phyloP scores from a whole-genome alignment of 148 eudicot species.

The Spergularia marina region DNA sequence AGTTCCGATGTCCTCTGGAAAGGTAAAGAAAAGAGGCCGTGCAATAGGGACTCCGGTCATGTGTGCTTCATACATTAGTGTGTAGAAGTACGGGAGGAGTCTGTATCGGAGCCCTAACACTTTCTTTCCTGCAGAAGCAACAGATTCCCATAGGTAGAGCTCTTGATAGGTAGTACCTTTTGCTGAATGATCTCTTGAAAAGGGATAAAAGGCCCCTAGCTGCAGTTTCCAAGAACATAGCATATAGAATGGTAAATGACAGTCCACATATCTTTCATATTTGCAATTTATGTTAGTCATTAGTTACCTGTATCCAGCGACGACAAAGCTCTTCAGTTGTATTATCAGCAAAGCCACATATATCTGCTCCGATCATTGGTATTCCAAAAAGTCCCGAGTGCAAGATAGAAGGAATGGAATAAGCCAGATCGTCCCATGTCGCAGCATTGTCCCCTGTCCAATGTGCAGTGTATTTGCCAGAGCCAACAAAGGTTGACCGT shows the following conservation, averaged over 20 bases:
- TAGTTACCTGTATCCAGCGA: constrained; percentile 51
- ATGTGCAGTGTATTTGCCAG: constrained; percentile 52
- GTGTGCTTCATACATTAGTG: constrained; percentile 53
- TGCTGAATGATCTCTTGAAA: constrained; percentile 50
- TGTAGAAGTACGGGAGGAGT: constrained; percentile 55
- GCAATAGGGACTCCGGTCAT: constrained; percentile 44
- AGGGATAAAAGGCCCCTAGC: constrained; percentile 63
- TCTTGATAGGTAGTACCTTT: constrained; percentile 33
- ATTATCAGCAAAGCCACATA: constrained; percentile 41
- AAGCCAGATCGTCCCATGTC: constrained; percentile 41
- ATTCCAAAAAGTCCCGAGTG: constrained; percentile 50
- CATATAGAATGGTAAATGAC: neutral
- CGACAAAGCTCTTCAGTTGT: constrained; percentile 54
- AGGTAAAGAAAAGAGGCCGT: constrained; percentile 54
- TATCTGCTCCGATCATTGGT: constrained; percentile 61
- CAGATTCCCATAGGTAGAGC: constrained; percentile 56
- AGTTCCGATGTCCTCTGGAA: constrained; percentile 37
- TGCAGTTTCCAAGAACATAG: constrained; percentile 12
- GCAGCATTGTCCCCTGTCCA: constrained; percentile 62
- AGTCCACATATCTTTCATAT: neutral
- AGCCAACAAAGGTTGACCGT: constrained; percentile 52
- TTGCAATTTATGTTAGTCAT: neutral
- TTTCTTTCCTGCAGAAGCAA: constrained; percentile 42
- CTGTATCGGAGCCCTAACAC: constrained; percentile 51
- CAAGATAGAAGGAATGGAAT: constrained; percentile 40